Evolutionary conservation across 2,329 filamentous ascomycete genomes (phyloP).

Genomic region (Phaeosphaeriaceae sp.): DNA sequence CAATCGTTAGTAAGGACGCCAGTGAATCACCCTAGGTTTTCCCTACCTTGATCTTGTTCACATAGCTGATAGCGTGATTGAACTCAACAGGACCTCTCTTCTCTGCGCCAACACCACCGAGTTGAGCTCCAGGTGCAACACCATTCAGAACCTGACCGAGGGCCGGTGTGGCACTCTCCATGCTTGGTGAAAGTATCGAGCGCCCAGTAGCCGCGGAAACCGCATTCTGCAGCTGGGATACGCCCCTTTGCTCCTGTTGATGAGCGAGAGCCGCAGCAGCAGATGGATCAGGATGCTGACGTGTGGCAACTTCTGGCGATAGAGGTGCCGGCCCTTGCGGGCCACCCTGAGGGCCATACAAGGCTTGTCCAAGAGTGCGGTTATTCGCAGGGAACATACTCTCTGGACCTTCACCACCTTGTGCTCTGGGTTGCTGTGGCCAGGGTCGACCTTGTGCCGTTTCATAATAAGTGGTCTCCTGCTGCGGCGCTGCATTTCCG

Average conservation of each 20-base stretch:
- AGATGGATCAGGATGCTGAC: conserved; percentile 46
- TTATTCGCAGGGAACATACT: conserved; percentile 54
- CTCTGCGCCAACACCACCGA: conserved; percentile 63
- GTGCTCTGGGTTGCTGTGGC: conserved; percentile 44
- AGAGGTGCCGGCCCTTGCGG: conserved; percentile 41
- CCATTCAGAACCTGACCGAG: conserved; percentile 68
- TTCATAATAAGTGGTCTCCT: conserved; percentile 47
- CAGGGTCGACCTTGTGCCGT: conserved; percentile 46
- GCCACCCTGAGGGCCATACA: conserved; percentile 46
- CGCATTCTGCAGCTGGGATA: conserved; percentile 71
- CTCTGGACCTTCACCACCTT: conserved; percentile 44
- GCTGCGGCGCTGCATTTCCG: conserved; percentile 61
- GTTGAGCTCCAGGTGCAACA: conserved; percentile 64
- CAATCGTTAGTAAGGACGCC: conserved; percentile 14
- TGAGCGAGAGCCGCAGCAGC: conserved; percentile 59
- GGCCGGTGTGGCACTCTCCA: conserved; percentile 55
- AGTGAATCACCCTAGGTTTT: not conserved
- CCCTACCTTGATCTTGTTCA: conserved; percentile 97
- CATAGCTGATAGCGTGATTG: conserved; percentile 98
- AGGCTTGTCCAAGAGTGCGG: conserved; percentile 49
- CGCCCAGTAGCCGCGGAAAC: conserved; percentile 65
- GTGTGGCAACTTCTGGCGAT: conserved; percentile 46
- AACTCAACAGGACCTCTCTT: conserved; percentile 96
- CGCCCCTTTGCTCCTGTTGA: conserved; percentile 70
- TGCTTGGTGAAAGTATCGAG: conserved; percentile 58